phyloP scores from a whole-genome alignment of 2,329 filamentous ascomycete genomes.

The Blastomyces emzantsi region DNA sequence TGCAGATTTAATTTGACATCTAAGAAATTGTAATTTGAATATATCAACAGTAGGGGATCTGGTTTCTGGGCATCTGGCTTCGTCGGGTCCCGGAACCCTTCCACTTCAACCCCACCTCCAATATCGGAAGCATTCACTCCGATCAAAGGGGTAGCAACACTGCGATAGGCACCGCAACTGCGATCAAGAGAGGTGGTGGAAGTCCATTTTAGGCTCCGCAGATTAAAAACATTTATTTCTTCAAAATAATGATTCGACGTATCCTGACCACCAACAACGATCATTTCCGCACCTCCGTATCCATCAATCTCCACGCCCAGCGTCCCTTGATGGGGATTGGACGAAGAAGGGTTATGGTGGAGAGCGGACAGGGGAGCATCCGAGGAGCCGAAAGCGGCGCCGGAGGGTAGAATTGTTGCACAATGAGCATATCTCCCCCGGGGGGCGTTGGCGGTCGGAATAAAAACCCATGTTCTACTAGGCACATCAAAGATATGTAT shows the following conservation, averaged over 20 bases:
- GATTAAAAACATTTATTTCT: slow-evolving; percentile 96
- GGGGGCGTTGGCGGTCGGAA: slow-evolving; percentile 70
- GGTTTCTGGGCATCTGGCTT: slow-evolving; percentile 20
- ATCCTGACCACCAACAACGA: slow-evolving; percentile 93
- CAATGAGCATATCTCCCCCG: slow-evolving; percentile 96
- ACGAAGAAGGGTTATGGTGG: slow-evolving; percentile 75
- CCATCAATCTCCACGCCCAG: slow-evolving; percentile 87
- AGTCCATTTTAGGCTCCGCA: slow-evolving; percentile 92
- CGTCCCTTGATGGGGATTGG: slow-evolving; percentile 77
- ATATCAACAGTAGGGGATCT: slow-evolving; percentile 72
- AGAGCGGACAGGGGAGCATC: slow-evolving; percentile 77
- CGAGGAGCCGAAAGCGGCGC: slow-evolving; percentile 75
- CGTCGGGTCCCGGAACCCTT: slow-evolving; percentile 32
- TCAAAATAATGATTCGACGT: slow-evolving; percentile 98
- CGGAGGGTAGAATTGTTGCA: slow-evolving; percentile 81
- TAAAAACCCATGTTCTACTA: slow-evolving; percentile 73
- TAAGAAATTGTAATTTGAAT: slow-evolving; percentile 98
- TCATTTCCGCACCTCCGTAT: slow-evolving; percentile 88
- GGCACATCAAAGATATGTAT: slow-evolving; percentile 90
- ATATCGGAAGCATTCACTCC: slow-evolving; percentile 39
- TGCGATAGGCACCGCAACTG: slow-evolving; percentile 92
- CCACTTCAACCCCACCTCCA: slow-evolving; percentile 31
- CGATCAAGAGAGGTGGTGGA: slow-evolving; percentile 78
- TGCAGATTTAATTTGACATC: slow-evolving; percentile 95
- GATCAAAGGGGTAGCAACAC: slow-evolving; percentile 75